These are phyloP conservation scores for Besnoitia besnoiti DNA, from an alignment of 169 alveolate genomes.

Conservation along the genomic window DNA sequence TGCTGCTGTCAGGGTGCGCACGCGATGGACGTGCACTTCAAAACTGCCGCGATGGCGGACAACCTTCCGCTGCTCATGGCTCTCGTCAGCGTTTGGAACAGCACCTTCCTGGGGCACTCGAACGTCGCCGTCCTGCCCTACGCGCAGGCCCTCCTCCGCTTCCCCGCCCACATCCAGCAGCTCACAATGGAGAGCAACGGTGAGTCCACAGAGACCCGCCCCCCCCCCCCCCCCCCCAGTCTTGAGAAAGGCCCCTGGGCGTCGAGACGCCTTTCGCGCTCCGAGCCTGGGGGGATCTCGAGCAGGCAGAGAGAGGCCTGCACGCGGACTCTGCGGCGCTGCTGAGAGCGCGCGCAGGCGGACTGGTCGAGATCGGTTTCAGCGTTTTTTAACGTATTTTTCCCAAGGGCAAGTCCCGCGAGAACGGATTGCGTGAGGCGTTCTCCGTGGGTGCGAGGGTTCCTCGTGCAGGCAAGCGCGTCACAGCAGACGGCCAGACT, in stretches of 20 bases:
- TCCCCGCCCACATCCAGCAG: conserved; percentile 97
- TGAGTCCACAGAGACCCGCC: neutral
- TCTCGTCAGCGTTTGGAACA: conserved; percentile 94
- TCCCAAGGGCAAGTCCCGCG: neutral
- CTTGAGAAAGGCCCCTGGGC: too few relatives aligned
- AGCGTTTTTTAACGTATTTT: neutral
- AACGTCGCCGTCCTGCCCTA: conserved; percentile 98
- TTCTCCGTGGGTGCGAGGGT: neutral
- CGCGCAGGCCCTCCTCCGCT: conserved; percentile 72
- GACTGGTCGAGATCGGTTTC: too few relatives aligned
- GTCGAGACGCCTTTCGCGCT: too few relatives aligned
- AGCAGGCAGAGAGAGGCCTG: too few relatives aligned
- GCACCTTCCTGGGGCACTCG: conserved; percentile 86
- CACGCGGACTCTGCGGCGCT: too few relatives aligned
- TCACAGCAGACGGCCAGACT: conserved; percentile 84
- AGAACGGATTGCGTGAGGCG: neutral
- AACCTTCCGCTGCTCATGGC: conserved; percentile 95
- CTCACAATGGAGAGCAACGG: conserved; percentile 99
- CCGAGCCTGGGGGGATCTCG: too few relatives aligned
- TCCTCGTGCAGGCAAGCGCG: conserved; percentile 75
- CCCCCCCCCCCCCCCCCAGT: too few relatives aligned
- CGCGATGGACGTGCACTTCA: conserved; percentile 91
- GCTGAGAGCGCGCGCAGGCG: too few relatives aligned
- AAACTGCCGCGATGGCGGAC: conserved; percentile 78
- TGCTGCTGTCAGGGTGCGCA: conserved; percentile 80